A percentile compares a stretch with the other conserved stretches of the same genome.
Evolutionary conservation across 2,329 filamentous ascomycete species (phyloP).

Genomic region (Apiospora sp.): DNA sequence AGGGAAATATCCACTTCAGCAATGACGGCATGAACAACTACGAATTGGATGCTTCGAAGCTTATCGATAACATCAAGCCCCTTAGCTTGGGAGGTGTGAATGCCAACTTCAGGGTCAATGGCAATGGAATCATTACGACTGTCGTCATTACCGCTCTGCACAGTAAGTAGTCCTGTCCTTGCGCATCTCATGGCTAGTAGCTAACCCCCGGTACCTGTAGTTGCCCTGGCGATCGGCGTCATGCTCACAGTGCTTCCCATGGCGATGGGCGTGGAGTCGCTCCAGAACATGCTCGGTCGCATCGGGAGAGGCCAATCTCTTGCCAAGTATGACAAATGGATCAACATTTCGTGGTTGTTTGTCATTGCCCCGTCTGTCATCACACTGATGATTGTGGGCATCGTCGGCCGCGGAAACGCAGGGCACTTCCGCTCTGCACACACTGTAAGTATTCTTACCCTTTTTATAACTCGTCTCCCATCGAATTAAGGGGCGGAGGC

Average conservation of each 20-base stretch:
- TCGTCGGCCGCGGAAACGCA: slow-evolving; percentile 34
- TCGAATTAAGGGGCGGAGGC: neutral
- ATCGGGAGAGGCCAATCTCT: slow-evolving; percentile 35
- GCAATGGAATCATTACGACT: slow-evolving; percentile 33
- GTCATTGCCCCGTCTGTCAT: slow-evolving; percentile 38
- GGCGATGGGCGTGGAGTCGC: slow-evolving; percentile 38
- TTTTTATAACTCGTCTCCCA: neutral
- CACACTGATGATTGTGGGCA: slow-evolving; percentile 39
- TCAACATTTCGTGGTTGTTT: slow-evolving; percentile 38
- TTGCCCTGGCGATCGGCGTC: slow-evolving; percentile 37
- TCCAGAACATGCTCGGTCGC: slow-evolving; percentile 38
- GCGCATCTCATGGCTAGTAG: neutral
- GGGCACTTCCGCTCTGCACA: slow-evolving; percentile 42
- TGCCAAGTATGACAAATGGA: slow-evolving; percentile 35
- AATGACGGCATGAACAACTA: slow-evolving; percentile 38
- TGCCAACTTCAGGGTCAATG: slow-evolving; percentile 32
- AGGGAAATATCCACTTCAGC: slow-evolving; percentile 37
- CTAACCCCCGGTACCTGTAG: slow-evolving; percentile 27
- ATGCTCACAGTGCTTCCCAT: slow-evolving; percentile 40
- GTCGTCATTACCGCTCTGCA: slow-evolving; percentile 28
- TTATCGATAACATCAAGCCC: slow-evolving; percentile 30
- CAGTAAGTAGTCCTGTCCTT: neutral
- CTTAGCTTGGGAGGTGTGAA: slow-evolving; percentile 27
- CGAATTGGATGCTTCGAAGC: slow-evolving; percentile 36
- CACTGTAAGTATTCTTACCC: slow-evolving; percentile 36